Evolutionary conservation across 768 basidiomycete species (phyloP), one percentile per base, ranked within the genome.

Genomic region (Lactarius tabidus): DNA sequence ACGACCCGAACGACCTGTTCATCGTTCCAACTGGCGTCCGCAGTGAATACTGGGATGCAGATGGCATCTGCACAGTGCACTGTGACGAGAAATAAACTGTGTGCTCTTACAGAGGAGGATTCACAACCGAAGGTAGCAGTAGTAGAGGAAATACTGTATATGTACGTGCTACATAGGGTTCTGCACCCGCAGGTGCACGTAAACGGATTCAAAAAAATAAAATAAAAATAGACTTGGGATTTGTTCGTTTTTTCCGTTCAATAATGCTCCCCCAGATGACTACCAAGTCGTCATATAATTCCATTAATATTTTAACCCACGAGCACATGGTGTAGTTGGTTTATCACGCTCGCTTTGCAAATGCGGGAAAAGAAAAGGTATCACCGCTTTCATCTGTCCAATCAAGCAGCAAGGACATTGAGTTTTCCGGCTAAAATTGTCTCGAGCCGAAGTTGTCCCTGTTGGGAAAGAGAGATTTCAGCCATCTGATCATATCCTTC

Each of bases 1-100:
- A 77, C 62, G 77, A 77, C 61, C 73, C 74, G n/a, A 61, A 59
- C 2, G 76, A 75, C 54, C 62, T 77, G 20, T 78, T 77, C 60
- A 75, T 78, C 56, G 75, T 75, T n/a, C 48, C 54, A 26, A 61
- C 68, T 9, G 76, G 76, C 4, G 74, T 77, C n/a, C 74, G 73
- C 6, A 74, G 74, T 39, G 76, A 77, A 65, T n/a, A 69, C 57
- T 77, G 76, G 76, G 73, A 76, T 59, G 60, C 56, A 48, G 68
- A 69, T 23, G 74, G 75, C 9, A 54, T 74, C 9, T 75, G 74
- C 62, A 69, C 43, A 28, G 58, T n/a, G n/a, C n/a, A n/a, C n/a
- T 70, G 53, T 54, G 23, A 64, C 18, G 14, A 31, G 33, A 7
- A 2, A 20, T 51, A 53, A 18, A 53, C 29, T n/a, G n/a, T n/a